These are phyloP conservation scores for Colletotrichum horii DNA, from an alignment of 2,329 filamentous ascomycete species.

Conservation along the genomic window DNA sequence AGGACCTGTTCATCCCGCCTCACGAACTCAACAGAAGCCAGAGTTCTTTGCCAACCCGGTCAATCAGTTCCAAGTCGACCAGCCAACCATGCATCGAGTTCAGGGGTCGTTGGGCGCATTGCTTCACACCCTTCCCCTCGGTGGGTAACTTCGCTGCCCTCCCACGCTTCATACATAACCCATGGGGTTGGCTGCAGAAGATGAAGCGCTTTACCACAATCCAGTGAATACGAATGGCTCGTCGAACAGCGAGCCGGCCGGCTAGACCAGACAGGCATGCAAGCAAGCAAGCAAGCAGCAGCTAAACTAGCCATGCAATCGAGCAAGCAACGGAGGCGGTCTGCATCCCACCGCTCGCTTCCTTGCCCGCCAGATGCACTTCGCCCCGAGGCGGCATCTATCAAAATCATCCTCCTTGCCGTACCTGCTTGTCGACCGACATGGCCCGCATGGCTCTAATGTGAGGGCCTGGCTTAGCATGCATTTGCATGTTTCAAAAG, in stretches of 20 bases:
- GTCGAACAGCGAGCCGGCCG: background rate
- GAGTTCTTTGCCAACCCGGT: background rate
- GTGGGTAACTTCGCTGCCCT: constrained; percentile 1
- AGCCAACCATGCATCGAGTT: constrained; percentile 6
- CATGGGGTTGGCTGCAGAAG: constrained; percentile 4
- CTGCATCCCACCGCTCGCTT: constrained; percentile 9
- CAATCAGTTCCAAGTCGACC: background rate
- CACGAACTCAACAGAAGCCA: background rate
- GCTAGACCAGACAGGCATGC: background rate
- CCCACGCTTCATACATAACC: background rate
- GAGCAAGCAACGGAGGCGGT: background rate
- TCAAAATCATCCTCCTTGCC: background rate
- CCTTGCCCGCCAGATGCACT: background rate
- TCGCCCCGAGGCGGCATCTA: constrained; percentile 7
- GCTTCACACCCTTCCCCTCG: constrained; percentile 4
- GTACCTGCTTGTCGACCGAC: background rate
- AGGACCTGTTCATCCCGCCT: constrained; percentile 1
- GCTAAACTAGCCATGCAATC: background rate
- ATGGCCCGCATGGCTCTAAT: background rate
- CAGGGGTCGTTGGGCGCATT: constrained; percentile 3
- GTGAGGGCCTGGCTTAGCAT: background rate
- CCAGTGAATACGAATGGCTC: constrained; percentile 2
- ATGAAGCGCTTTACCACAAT: background rate
- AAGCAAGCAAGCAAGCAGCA: background rate
- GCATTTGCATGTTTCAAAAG: constrained; percentile 6